Conservation (phyloP, 2,329 filamentous ascomycete genomes). For the Xylaria sp. region DNA sequence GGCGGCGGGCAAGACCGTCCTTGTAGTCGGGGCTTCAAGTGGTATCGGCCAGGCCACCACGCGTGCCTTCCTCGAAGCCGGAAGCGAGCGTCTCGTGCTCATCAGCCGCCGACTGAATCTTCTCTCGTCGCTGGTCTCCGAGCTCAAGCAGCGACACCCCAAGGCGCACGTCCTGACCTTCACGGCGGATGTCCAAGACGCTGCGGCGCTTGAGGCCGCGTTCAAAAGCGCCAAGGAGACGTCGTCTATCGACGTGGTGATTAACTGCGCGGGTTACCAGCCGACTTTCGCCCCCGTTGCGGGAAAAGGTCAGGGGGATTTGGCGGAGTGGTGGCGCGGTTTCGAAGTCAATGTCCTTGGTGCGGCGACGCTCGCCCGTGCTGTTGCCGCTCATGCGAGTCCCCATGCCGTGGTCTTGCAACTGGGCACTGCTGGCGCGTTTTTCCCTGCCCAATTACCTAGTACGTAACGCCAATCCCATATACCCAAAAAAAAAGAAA, state of each 20-base stretch:
- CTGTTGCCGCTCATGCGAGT: slow-evolving; percentile 26
- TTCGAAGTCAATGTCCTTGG: slow-evolving; percentile 41
- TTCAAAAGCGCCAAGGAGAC: slow-evolving; percentile 18
- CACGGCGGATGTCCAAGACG: slow-evolving; percentile 27
- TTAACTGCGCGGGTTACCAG: slow-evolving; percentile 35
- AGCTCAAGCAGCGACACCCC: slow-evolving; percentile 20
- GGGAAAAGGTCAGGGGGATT: neutral
- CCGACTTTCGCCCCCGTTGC: slow-evolving; percentile 30
- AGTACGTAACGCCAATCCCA: slow-evolving; percentile 30
- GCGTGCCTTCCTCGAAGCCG: slow-evolving; percentile 37
- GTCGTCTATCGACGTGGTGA: slow-evolving; percentile 31
- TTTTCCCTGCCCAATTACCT: slow-evolving; percentile 51
- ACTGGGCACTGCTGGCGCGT: slow-evolving; percentile 36
- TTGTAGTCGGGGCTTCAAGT: slow-evolving; percentile 38
- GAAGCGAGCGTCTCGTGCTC: slow-evolving; percentile 31
- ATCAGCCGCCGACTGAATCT: slow-evolving; percentile 25
- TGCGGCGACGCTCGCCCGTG: slow-evolving; percentile 34
- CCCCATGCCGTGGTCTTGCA: slow-evolving; percentile 31
- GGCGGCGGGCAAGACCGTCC: slow-evolving; percentile 31
- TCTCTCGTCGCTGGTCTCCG: slow-evolving; percentile 25
- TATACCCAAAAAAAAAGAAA: too few species aligned
- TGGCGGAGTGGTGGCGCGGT: slow-evolving; percentile 36
- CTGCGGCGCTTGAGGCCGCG: slow-evolving; percentile 23
- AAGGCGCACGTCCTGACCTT: slow-evolving; percentile 21
- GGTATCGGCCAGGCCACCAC: slow-evolving; percentile 39